phyloP scores from a whole-genome alignment of 2,329 filamentous ascomycete species.

The Ophiostoma perfectum region DNA sequence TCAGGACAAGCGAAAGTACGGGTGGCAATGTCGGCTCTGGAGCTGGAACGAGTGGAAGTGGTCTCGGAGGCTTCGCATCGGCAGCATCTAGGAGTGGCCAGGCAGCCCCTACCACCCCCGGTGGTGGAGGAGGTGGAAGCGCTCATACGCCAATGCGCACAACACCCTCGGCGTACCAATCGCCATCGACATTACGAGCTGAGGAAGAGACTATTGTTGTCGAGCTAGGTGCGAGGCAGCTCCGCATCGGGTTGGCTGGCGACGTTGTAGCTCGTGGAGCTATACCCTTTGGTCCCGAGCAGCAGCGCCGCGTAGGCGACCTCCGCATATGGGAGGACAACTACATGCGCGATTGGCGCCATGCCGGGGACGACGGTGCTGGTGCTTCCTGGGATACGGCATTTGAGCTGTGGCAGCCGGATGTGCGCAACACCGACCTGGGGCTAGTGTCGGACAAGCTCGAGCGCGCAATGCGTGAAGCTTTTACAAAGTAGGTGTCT shows the following conservation, averaged over 20 bases:
- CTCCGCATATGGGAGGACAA: slow-evolving; percentile 64
- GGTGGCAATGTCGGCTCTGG: slow-evolving; percentile 15
- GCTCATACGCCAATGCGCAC: slow-evolving; percentile 25
- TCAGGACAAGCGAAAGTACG: slow-evolving; percentile 40
- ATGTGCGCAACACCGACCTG: slow-evolving; percentile 67
- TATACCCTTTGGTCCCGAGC: slow-evolving; percentile 67
- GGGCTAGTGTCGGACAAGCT: slow-evolving; percentile 81
- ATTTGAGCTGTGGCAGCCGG: slow-evolving; percentile 71
- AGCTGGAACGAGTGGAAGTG: slow-evolving; percentile 18
- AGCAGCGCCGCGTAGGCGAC: slow-evolving; percentile 73
- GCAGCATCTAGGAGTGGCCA: neutral
- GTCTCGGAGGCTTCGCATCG: neutral
- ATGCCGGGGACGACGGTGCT: slow-evolving; percentile 26
- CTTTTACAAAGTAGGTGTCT: slow-evolving; percentile 55
- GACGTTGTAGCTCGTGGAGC: slow-evolving; percentile 69
- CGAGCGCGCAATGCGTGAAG: slow-evolving; percentile 73
- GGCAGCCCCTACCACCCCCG: slow-evolving; percentile 24
- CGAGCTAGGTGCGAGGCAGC: slow-evolving; percentile 72
- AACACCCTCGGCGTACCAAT: slow-evolving; percentile 52
- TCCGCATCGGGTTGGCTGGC: slow-evolving; percentile 81
- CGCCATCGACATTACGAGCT: slow-evolving; percentile 56
- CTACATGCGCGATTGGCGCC: slow-evolving; percentile 45
- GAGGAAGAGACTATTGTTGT: slow-evolving; percentile 84
- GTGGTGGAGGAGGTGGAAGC: slow-evolving; percentile 25
- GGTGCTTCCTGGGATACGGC: slow-evolving; percentile 56